phyloP scores from a whole-genome alignment of 2,329 filamentous ascomycete species.

The Xylaria sp. region DNA sequence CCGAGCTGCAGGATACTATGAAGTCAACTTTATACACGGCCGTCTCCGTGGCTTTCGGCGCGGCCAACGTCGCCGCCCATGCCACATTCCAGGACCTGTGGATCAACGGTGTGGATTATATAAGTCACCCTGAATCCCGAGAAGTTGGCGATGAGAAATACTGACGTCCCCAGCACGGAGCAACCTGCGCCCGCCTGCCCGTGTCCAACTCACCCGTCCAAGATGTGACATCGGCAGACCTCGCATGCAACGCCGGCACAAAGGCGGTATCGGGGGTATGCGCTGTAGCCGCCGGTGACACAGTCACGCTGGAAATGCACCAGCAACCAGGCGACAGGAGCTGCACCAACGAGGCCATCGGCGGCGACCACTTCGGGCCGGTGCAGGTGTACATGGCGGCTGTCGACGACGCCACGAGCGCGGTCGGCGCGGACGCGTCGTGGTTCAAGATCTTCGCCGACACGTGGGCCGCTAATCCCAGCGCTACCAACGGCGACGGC shows the following conservation, averaged over 20 bases:
- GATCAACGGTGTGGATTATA: slow-evolving; percentile 51
- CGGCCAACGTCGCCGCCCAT: slow-evolving; percentile 49
- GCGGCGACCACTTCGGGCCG: slow-evolving; percentile 51
- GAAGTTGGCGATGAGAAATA: neutral
- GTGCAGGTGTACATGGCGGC: slow-evolving; percentile 49
- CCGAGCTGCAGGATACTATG: slow-evolving; percentile 39
- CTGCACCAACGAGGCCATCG: slow-evolving; percentile 51
- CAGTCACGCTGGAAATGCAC: slow-evolving; percentile 64
- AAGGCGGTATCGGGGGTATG: slow-evolving; percentile 50
- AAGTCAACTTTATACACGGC: slow-evolving; percentile 42
- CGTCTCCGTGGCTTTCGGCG: slow-evolving; percentile 42
- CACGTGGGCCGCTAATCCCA: slow-evolving; percentile 47
- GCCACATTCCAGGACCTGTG: slow-evolving; percentile 59
- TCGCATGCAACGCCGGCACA: slow-evolving; percentile 50
- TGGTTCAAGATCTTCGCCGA: slow-evolving; percentile 55
- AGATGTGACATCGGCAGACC: slow-evolving; percentile 48
- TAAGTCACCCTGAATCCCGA: slow-evolving; percentile 25
- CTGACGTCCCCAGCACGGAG: slow-evolving; percentile 42
- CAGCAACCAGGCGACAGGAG: slow-evolving; percentile 44
- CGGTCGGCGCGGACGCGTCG: slow-evolving; percentile 39
- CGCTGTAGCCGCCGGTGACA: slow-evolving; percentile 52
- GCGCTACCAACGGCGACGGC: slow-evolving; percentile 46
- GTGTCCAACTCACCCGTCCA: slow-evolving; percentile 58
- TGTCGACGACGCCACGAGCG: slow-evolving; percentile 46
- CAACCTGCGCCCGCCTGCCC: slow-evolving; percentile 55